These are phyloP conservation scores for Botrytis aclada DNA, from an alignment of 2,329 filamentous ascomycete species.

Conservation along the genomic window DNA sequence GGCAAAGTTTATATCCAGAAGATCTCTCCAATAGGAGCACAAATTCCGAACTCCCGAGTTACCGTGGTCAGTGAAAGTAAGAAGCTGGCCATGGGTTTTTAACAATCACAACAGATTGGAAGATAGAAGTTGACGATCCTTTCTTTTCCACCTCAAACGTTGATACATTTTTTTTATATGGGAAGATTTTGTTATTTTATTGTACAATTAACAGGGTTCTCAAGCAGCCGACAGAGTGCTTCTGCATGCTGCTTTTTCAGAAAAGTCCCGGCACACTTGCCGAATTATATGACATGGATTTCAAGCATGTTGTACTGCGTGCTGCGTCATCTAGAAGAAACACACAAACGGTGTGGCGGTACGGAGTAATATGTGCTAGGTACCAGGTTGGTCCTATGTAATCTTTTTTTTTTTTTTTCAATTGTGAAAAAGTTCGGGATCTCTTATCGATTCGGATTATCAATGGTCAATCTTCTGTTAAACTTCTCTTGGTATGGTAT, in stretches of 20 bases:
- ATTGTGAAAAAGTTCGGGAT: neutral
- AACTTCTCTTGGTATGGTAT: neutral
- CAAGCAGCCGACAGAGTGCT: conserved; percentile 8
- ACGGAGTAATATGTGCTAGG: neutral
- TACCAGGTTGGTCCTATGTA: neutral
- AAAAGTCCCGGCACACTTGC: conserved; percentile 16
- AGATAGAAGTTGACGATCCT: neutral
- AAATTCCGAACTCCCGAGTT: neutral
- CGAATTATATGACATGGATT: conserved; percentile 18
- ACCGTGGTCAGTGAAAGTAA: neutral
- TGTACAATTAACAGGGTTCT: neutral
- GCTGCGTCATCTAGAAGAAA: conserved; percentile 18
- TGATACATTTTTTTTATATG: neutral
- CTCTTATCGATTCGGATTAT: neutral
- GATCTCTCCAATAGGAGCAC: conserved; percentile 8
- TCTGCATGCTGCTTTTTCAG: conserved; percentile 17
- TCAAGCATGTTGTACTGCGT: conserved; percentile 12
- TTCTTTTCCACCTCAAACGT: neutral
- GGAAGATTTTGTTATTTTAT: neutral
- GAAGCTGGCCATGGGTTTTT: neutral
- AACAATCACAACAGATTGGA: neutral
- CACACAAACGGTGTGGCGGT: conserved; percentile 20
- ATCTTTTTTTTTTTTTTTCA: neutral
- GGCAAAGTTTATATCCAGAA: conserved; percentile 1
- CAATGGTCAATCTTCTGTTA: neutral